Evolutionary conservation across 495 filamentous ascomycete species (phyloP).

Genomic region (Physcia stellaris): DNA sequence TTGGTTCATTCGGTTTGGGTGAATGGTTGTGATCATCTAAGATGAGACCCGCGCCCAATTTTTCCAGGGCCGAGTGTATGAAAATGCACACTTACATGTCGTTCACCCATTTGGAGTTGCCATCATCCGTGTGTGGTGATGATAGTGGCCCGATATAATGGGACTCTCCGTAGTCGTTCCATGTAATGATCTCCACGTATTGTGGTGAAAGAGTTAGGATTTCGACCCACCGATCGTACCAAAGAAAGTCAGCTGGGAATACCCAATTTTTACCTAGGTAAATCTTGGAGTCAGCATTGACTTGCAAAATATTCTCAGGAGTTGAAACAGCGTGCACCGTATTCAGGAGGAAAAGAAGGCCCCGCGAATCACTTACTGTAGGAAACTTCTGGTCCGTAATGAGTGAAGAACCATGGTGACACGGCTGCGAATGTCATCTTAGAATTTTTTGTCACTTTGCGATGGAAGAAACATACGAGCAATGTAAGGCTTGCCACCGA

Average conservation of each 20-base stretch:
- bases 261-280: too few species aligned
- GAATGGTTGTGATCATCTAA: too few species aligned
- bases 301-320: too few species aligned
- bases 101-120: constrained; percentile 47
- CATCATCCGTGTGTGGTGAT: constrained; percentile 42
- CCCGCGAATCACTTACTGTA: too few species aligned
- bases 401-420: constrained; percentile 64
- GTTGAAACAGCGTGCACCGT: too few species aligned
- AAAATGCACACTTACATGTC: constrained; percentile 32
- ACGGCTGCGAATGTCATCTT: too few species aligned
- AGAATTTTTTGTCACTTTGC: background rate
- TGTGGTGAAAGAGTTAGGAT: constrained; percentile 48
- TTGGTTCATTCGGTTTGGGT: too few species aligned
- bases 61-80: background rate
- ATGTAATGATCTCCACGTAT: constrained; percentile 44
- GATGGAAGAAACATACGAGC: background rate
- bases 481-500: constrained; percentile 31
- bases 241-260: constrained; percentile 55
- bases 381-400: constrained; percentile 33
- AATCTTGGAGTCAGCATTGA: too few species aligned
- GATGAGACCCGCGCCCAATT: too few species aligned
- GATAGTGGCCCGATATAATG: constrained; percentile 57
- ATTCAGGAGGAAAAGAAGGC: too few species aligned
- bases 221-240: constrained; percentile 64
- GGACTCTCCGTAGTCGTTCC: constrained; percentile 70